Base-by-base conservation (phyloP, 83 land plant species). In the Diphasiastrum complanatum region DNA sequence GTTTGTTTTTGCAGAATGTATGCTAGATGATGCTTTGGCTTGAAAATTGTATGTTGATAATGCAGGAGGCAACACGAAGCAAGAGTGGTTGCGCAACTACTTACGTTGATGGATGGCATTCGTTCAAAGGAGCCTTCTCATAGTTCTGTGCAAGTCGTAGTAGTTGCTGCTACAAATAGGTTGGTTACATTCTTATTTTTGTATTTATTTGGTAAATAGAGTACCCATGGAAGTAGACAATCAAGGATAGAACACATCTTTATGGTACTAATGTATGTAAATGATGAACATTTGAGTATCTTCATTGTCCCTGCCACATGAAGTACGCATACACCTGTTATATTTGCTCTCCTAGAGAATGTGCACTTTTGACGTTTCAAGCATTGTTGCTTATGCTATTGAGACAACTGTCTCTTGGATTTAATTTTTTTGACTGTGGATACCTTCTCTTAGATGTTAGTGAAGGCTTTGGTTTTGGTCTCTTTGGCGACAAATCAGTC, bases 131-230 rank as follows among this genome's bases (percentile, higher is more conserved):
- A 45, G 37, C 69, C 72, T n/a, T 64, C 76, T 51, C 67, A 64
- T 33, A 63, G 70, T 60, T 40, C 40, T 28, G 61, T 82, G 10
- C 72, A 78, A 28, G 83, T 90, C 51, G 89, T 81, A 51, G 81
- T 89, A 11, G 84, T 90, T 5, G 97, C 89, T 49, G 74, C 93
- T 25, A 90, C 96, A 36, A 90, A 90, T 71, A 84, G 93, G 97
- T 81, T 27, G 16, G 64, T 33, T 20, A 20, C n/a, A 30, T 26
- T 12, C 16, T 63, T 63, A 1, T 27, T 29, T 31, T 18, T 12
- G 20, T 47, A 28, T 14, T 51, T 51, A 12, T 51, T 3, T 33
- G 32, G n/a, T n/a, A n/a, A n/a, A n/a, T n/a, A n/a, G n/a, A n/a
- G n/a, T n/a, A n/a, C n/a, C n/a, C n/a, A n/a, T n/a, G n/a, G n/a